A percentile compares a stretch with the other conserved stretches of the same genome.
These are phyloP conservation scores for Calonectria ilicicola DNA, from an alignment of 2,329 filamentous ascomycete genomes.

Conservation along the genomic window DNA sequence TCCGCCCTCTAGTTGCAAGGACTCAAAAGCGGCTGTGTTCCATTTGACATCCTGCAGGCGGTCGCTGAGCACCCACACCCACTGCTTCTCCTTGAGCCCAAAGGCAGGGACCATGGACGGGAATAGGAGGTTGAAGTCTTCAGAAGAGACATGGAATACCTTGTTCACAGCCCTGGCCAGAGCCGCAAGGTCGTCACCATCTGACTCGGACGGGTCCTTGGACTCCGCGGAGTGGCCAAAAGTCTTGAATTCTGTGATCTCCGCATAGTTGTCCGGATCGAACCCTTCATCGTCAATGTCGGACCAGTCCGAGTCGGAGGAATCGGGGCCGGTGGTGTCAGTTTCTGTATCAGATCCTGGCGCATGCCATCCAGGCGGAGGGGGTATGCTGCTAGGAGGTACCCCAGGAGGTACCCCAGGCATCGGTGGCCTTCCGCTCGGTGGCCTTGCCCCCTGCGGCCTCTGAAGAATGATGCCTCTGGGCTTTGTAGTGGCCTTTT, in stretches of 20 bases:
- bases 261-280: not conserved
- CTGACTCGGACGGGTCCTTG: not conserved
- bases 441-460: no score
- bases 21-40: constrained; percentile 11
- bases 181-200: not conserved
- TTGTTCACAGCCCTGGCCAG: not conserved
- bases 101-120: constrained; percentile 11
- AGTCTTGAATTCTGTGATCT: constrained; percentile 1
- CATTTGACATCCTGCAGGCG: constrained; percentile 2
- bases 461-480: not conserved
- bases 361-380: not conserved
- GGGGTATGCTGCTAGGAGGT: not conserved
- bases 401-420: no score
- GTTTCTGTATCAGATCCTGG: not conserved
- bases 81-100: not conserved
- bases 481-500: not conserved
- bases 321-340: not conserved
- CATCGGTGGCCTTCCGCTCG: no score
- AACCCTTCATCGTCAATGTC: not conserved
- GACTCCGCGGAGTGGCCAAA: not conserved
- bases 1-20: constrained; percentile 1
- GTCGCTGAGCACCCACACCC: constrained; percentile 18
- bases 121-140: constrained; percentile 2
- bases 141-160: not conserved
- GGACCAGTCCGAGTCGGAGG: not conserved